Evolutionary conservation across 2,329 filamentous ascomycete species (phyloP), one percentile per base, ranked within the genome.

Genomic region (Thelonectria olida): DNA sequence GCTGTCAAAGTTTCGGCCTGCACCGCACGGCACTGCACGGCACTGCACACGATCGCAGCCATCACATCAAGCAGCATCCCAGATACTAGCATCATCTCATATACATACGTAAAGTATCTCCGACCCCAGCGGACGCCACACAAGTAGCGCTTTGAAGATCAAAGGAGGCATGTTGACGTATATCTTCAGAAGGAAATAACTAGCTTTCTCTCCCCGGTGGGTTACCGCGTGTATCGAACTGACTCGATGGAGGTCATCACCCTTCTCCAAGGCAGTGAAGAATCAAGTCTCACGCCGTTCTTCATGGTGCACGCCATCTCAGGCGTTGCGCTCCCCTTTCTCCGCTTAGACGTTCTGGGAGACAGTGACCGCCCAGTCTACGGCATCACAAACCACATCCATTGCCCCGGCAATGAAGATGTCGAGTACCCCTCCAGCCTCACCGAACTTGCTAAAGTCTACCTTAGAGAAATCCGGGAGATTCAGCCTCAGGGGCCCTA

Each of bases 401-500:
- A 68, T 48, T 68, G 66, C 54, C 52, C 53, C 20, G 62, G 53
- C 20, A 34, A 51, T 48, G 58, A 68, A 22, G 17, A 57, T 39
- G 62, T 68, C 58, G 56, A 67, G 15, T 64, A 57, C 36, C 68
- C 68, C 20, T 36, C 56, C 8, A 65, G 61, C 28, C 58, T 71
- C 25, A 45, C 50, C 22, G 66, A 50, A 10, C 56, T 71, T 17
- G 65, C 69, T 20, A 62, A 63, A 36, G 22, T 65, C 20, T 71
- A 71, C 54, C 56, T 71, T 27, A 45, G 53, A 34, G 57, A 56
- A 19, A 61, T 71, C 47, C 56, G 48, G 8, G 17, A 42, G 10
- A 42, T 70, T n/a, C 69, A 71, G 42, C 66, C 69, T 3, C 41
- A 58, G 13, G 69, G 69, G 2, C 69, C 69, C 1, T 71, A 71